Evolutionary conservation across 495 filamentous ascomycete species (phyloP).

Genomic region (Elasticomyces elasticus): DNA sequence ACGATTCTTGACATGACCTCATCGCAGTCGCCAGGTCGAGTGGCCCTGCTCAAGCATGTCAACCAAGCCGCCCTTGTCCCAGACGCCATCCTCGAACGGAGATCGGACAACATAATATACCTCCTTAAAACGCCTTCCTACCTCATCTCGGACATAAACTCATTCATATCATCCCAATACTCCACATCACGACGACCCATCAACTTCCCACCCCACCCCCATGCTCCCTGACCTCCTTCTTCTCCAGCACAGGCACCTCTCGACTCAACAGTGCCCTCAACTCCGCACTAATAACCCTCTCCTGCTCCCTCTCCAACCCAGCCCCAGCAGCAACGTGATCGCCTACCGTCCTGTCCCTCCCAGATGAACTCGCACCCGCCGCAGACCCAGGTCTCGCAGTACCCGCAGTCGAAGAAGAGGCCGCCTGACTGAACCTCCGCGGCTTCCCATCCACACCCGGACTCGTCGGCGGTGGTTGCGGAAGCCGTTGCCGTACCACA

Average conservation of each 20-base stretch:
- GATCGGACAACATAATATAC: no score
- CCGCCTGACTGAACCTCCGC: neutral
- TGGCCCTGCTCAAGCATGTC: no score
- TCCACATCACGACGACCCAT: neutral
- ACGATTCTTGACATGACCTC: no score
- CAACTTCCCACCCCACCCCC: conserved; percentile 27
- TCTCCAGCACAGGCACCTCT: conserved; percentile 54
- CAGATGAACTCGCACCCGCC: conserved; percentile 5
- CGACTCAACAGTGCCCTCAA: conserved; percentile 64
- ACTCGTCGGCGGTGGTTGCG: conserved; percentile 19
- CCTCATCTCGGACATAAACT: neutral
- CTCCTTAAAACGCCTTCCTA: neutral
- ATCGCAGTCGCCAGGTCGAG: no score
- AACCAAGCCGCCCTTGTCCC: no score
- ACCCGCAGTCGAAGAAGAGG: neutral
- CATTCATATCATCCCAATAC: neutral
- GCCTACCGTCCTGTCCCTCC: conserved; percentile 15
- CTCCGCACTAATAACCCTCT: conserved; percentile 70
- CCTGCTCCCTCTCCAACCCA: conserved; percentile 30
- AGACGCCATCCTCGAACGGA: no score
- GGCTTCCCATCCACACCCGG: conserved; percentile 19
- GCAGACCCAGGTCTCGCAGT: neutral
- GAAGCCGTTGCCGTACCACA: conserved; percentile 41
- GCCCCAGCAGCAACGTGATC: conserved; percentile 30
- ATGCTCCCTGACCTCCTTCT: conserved; percentile 38